Conservation (phyloP, 2,329 filamentous ascomycete genomes). For the Ophiostoma piceae region DNA sequence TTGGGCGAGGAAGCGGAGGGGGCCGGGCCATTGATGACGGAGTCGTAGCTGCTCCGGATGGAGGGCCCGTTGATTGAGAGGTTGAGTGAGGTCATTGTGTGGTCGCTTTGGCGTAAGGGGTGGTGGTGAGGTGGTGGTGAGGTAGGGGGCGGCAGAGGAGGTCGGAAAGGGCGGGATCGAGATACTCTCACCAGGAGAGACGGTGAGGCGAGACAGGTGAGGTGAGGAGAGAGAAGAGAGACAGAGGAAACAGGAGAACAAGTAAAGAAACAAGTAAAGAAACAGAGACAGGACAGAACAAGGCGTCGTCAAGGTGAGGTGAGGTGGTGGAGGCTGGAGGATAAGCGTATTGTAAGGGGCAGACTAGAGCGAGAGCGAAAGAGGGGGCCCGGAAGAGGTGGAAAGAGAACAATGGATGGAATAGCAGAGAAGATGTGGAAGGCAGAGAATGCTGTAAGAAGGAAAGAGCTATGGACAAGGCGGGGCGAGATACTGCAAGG, state of each 20-base stretch:
- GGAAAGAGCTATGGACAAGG: conserved; percentile 3
- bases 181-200: conserved; percentile 10
- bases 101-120: not conserved
- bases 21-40: conserved; percentile 50
- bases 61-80: conserved; percentile 73
- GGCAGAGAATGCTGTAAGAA: not conserved
- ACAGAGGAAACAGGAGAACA: not conserved
- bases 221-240: not conserved
- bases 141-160: conserved; percentile 4
- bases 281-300: not conserved
- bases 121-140: conserved; percentile 3
- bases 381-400: conserved; percentile 20
- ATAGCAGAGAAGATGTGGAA: conserved; percentile 5
- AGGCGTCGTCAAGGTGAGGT: not conserved
- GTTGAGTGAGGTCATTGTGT: conserved; percentile 69
- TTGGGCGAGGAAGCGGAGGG: conserved; percentile 64
- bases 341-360: conserved; percentile 12
- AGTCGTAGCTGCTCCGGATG: conserved; percentile 74
- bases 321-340: conserved; percentile 17
- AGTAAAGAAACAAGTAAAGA: not conserved
- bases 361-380: conserved; percentile 14
- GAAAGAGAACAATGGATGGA: conserved; percentile 16
- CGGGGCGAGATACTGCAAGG: not conserved
- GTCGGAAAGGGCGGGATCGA: not conserved
- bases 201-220: conserved; percentile 12